Conservation (phyloP, 345 rosid species). For the Corchorus capsularis region DNA sequence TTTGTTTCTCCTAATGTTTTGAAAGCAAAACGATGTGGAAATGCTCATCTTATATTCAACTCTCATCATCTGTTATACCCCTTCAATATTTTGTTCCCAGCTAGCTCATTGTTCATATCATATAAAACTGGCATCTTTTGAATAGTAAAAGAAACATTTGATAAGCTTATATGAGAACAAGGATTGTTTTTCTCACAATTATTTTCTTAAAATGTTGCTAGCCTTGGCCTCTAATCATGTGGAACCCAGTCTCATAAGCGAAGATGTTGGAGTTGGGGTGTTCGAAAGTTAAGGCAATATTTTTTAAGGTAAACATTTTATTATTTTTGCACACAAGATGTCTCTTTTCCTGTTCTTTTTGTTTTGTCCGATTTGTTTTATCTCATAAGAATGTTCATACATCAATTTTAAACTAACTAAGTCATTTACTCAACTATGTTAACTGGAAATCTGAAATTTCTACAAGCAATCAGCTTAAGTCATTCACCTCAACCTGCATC, state of each 20-base stretch:
- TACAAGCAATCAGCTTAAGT: too few relatives aligned
- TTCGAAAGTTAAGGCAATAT: constrained; percentile 76
- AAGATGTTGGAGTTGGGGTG: constrained; percentile 95
- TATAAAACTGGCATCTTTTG: not conserved
- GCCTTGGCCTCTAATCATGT: constrained; percentile 97
- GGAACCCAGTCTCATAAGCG: constrained; percentile 97
- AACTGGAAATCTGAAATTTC: too few relatives aligned
- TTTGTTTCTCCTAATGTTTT: too few relatives aligned
- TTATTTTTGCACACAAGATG: not conserved
- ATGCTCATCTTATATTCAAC: too few relatives aligned
- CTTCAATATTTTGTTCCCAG: too few relatives aligned
- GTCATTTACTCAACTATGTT: too few relatives aligned
- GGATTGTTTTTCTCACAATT: constrained; percentile 11
- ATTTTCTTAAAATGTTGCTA: constrained; percentile 33
- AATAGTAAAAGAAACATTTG: not conserved
- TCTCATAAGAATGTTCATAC: not conserved
- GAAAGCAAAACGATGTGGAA: too few relatives aligned
- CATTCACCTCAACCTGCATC: too few relatives aligned
- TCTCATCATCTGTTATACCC: too few relatives aligned
- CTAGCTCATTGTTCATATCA: not conserved
- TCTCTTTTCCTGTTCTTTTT: too few relatives aligned
- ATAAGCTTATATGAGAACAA: not conserved
- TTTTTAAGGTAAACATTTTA: constrained; percentile 61
- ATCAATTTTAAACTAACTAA: too few relatives aligned
- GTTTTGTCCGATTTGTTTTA: not conserved